These are phyloP conservation scores for Aspergillus nidulans DNA, from an alignment of 495 filamentous ascomycete genomes.

Conservation along the genomic window DNA sequence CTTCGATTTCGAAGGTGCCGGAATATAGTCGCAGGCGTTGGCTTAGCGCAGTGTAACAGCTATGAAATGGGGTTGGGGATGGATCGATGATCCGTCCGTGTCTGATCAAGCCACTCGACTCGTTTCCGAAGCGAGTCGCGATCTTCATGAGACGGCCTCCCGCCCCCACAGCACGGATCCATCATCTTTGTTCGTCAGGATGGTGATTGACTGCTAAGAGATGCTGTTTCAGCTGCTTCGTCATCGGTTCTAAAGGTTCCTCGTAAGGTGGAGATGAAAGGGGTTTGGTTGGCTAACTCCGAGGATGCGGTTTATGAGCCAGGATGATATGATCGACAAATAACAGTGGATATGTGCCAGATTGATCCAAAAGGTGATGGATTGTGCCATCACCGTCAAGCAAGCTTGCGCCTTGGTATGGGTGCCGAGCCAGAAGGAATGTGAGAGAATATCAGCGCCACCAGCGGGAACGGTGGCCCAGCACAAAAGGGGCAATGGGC, in stretches of 20 bases:
- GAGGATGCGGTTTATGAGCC: background rate
- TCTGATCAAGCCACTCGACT: background rate
- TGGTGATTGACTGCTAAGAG: background rate
- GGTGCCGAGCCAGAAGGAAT: background rate
- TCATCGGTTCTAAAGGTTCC: background rate
- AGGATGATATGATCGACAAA: conserved; percentile 10
- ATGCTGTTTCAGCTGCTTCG: background rate
- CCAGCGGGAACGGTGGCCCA: background rate
- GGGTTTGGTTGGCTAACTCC: background rate
- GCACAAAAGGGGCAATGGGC: background rate
- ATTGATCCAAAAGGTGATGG: background rate
- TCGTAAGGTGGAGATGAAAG: background rate
- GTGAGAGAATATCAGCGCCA: background rate
- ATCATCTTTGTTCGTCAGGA: background rate
- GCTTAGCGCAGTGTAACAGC: background rate
- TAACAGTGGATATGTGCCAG: conserved; percentile 4
- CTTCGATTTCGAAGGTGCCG: background rate
- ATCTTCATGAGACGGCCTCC: background rate
- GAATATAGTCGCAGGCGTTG: background rate
- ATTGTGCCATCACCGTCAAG: background rate
- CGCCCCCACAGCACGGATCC: background rate
- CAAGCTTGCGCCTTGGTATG: background rate
- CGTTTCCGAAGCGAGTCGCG: background rate
- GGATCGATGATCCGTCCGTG: conserved; percentile 2
- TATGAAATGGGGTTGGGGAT: background rate